A percentile compares a stretch with the other conserved stretches of the same genome.
Evolutionary conservation across 2,329 filamentous ascomycete species (phyloP).

Genomic region (Nectriaceae sp.): DNA sequence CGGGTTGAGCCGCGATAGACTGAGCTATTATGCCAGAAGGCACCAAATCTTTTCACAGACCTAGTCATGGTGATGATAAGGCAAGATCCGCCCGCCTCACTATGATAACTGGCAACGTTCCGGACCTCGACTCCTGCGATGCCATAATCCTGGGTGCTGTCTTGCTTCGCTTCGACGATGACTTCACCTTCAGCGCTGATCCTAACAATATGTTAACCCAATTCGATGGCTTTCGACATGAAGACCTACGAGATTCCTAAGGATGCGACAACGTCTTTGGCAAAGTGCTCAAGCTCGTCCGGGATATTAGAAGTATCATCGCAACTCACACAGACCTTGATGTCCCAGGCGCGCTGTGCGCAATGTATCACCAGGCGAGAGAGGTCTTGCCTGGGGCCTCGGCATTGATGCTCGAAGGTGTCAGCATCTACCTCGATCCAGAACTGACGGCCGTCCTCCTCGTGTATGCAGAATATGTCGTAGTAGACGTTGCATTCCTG

Average conservation of each 20-base stretch:
- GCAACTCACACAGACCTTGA: conserved; percentile 26
- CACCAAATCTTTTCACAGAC: conserved; percentile 9
- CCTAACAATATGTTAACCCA: conserved; percentile 13
- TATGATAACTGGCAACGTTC: conserved; percentile 25
- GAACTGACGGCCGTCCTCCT: conserved; percentile 9
- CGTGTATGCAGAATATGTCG: conserved; percentile 26
- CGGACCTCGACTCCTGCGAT: conserved; percentile 21
- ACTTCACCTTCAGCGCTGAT: conserved; percentile 15
- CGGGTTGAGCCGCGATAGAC: conserved; percentile 14
- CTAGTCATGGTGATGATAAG: conserved; percentile 28
- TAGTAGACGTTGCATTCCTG: conserved; percentile 23
- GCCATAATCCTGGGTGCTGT: conserved; percentile 4
- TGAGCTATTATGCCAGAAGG: neutral
- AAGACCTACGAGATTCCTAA: conserved; percentile 27
- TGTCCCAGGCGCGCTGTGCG: conserved; percentile 32
- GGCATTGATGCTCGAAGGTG: conserved; percentile 24
- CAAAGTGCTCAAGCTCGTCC: conserved; percentile 18
- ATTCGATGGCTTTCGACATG: too few species aligned
- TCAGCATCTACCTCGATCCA: conserved; percentile 30
- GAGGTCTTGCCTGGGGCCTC: conserved; percentile 18
- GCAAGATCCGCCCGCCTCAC: conserved; percentile 11
- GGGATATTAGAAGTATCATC: conserved; percentile 13
- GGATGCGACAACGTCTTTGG: conserved; percentile 21
- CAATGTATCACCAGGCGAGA: conserved; percentile 32
- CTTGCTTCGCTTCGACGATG: conserved; percentile 14